Evolutionary conservation across 257 asterid genomes (phyloP).

Genomic region (Nicotiana obtusifolia): DNA sequence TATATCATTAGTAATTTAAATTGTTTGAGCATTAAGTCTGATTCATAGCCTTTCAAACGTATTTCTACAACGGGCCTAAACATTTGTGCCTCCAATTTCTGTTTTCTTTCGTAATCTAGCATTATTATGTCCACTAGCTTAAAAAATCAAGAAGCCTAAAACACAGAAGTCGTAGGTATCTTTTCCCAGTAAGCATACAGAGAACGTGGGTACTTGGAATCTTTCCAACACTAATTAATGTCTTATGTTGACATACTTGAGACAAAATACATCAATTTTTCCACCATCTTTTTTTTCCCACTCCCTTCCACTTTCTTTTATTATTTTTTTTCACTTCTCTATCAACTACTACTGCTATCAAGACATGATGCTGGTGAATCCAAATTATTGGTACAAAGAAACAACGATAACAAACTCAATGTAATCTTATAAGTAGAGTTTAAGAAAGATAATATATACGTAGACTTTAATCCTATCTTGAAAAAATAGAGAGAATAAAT

Average conservation of each 20-base stretch:
- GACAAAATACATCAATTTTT: background rate
- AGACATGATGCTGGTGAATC: background rate
- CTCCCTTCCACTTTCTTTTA: background rate
- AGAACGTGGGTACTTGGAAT: constrained; percentile 1
- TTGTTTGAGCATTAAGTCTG: no score
- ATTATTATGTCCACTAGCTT: background rate
- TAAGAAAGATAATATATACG: no score
- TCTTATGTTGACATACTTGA: background rate
- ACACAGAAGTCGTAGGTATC: background rate
- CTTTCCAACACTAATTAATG: background rate
- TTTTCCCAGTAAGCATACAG: background rate
- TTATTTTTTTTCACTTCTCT: background rate
- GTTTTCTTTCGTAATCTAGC: background rate
- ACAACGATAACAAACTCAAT: no score
- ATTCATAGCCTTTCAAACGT: no score
- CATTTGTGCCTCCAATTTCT: background rate
- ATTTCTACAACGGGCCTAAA: no score
- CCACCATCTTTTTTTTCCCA: background rate
- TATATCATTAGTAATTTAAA: no score
- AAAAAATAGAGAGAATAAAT: no score
- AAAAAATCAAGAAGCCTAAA: background rate
- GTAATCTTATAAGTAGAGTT: no score
- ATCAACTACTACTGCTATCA: background rate
- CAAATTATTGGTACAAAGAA: background rate
- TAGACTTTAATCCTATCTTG: no score